Evolutionary conservation across 352 stramenopile species (phyloP).

Genomic region (Globisporangium parvum): DNA sequence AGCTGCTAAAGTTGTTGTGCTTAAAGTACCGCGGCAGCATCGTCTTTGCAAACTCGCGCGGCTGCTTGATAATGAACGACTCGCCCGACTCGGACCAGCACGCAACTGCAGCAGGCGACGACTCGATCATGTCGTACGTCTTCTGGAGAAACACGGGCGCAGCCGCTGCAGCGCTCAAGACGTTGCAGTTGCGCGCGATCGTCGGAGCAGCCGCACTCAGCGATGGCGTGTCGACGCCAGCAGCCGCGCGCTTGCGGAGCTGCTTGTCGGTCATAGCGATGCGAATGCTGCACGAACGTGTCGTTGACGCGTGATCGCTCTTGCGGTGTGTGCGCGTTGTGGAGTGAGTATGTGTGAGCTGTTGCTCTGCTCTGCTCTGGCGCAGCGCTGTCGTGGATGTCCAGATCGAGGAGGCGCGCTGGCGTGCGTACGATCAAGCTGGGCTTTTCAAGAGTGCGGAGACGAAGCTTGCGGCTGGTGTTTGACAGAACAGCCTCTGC

Average conservation of each 20-base stretch:
- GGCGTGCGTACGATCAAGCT: too few relatives aligned
- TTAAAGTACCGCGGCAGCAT: constrained; percentile 93
- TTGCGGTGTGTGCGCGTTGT: neutral
- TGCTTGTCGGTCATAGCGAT: constrained; percentile 10
- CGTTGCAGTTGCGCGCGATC: constrained; percentile 14
- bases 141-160: constrained; percentile 89
- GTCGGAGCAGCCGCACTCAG: constrained; percentile 4
- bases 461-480: too few relatives aligned
- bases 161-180: constrained; percentile 9
- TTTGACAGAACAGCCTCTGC: too few relatives aligned
- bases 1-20: constrained; percentile 93
- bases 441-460: too few relatives aligned
- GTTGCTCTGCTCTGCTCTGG: too few relatives aligned
- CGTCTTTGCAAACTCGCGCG: constrained; percentile 87
- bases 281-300: neutral
- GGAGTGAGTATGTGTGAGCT: neutral
- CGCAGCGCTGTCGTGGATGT: too few relatives aligned
- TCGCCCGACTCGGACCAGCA: constrained; percentile 75
- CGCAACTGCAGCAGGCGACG: constrained; percentile 64
- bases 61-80: constrained; percentile 91
- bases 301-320: neutral
- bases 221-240: neutral
- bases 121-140: constrained; percentile 93
- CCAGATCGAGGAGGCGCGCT: too few relatives aligned
- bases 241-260: constrained; percentile 3